phyloP scores from a whole-genome alignment of 164 flowering plant species.

The Piper longum region DNA sequence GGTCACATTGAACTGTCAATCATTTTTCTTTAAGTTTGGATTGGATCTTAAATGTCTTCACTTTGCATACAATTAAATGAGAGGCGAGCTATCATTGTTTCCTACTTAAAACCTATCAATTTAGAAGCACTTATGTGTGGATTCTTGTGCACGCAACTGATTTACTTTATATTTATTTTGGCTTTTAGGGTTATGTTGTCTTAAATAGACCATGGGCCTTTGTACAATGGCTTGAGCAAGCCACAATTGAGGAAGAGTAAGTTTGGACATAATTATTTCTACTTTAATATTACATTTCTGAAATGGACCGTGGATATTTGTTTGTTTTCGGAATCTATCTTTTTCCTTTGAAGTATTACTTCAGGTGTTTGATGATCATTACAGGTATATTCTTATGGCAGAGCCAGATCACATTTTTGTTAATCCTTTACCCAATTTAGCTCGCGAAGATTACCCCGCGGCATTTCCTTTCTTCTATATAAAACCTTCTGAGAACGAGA shows the following conservation, averaged over 20 bases:
- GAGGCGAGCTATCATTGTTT: neutral
- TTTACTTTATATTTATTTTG: neutral
- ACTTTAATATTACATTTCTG: neutral
- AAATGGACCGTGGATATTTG: neutral
- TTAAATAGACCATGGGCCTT: constrained; percentile 99
- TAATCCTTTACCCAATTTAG: constrained; percentile 80
- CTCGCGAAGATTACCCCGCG: constrained; percentile 54
- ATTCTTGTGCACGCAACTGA: neutral
- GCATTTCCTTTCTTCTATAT: constrained; percentile 89
- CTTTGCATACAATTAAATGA: neutral
- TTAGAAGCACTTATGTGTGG: neutral
- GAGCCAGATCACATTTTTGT: constrained; percentile 94
- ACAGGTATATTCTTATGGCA: constrained; percentile 90
- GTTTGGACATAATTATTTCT: constrained; percentile 11
- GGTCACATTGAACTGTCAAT: no score
- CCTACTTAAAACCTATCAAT: no score
- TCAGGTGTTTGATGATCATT: neutral
- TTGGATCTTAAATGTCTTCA: neutral
- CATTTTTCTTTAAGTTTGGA: no score
- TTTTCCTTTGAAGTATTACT: neutral
- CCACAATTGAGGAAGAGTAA: constrained; percentile 87
- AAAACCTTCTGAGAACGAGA: constrained; percentile 54
- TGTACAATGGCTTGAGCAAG: constrained; percentile 93
- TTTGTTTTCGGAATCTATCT: neutral
- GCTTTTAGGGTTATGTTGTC: constrained; percentile 81